Base-by-base conservation (phyloP, 2,329 filamentous ascomycete species). In the Blastomyces percursus region DNA sequence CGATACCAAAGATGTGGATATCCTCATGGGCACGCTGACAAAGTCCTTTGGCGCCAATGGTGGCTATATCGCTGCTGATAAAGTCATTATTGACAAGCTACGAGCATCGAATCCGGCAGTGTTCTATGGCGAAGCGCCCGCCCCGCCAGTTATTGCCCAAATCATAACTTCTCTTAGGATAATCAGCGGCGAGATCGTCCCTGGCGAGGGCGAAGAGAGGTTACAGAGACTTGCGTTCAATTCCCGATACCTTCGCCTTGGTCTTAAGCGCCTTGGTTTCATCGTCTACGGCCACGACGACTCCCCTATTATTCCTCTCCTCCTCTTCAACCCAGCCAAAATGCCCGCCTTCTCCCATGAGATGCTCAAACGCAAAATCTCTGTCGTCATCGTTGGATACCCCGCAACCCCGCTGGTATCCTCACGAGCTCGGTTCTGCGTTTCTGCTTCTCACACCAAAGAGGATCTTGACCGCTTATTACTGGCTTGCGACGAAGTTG, bases 1-100 rank as follows among this genome's bases (percentile, higher is more conserved):
- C 67, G 90, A 96, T 74, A 88, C 94, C 19, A 78, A 84, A 19
- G 88, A 96, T 68, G 86, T 97, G 46, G 94, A 99, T 74, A 90
- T 99, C 71, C 84, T 99, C 60, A 99, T 99, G 94, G 94, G 94
- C 67, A 99, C 94, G 1, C 80, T 99, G 65, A 99, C 94, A 66
- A 99, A 99, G 76, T 97, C 94, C 0, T 99, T 99, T 70, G 94
- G 94, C 70, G 94, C 94, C 68, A 99, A 99, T 71, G 94, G 94
- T 72, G 94, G 94, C 66, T 99, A 99, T 74, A 84, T 99, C 67
- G 90, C 91, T 12, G 92, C 86, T 21, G 90, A 96, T 65, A 94
- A 95, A 78, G 80, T 84, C 69, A 90, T 96, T 72, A 93, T 99
- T 70, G 91, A 96, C 76, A 96, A 96, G 78, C 86, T 99, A 63